A percentile compares a stretch with the other conserved stretches of the same genome.
Evolutionary conservation across 148 eudicot genomes (phyloP).

Genomic region (Vaccinium corymbosum): DNA sequence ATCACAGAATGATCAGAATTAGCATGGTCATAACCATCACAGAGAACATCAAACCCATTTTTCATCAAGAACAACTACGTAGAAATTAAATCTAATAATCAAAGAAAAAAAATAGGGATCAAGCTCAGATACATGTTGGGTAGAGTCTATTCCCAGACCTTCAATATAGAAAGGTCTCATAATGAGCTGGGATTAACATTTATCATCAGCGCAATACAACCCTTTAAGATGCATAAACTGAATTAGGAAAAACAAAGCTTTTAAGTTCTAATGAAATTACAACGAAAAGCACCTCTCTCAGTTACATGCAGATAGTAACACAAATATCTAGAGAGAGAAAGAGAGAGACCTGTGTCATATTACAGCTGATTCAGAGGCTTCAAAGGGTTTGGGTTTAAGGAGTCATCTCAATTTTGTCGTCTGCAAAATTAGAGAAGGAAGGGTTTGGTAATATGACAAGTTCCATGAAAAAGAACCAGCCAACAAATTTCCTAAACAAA

Average conservation of each 20-base stretch:
- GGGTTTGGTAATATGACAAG: too few species aligned
- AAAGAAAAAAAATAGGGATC: not conserved
- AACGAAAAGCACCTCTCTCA: too few species aligned
- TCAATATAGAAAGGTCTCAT: not conserved
- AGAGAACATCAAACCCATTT: not conserved
- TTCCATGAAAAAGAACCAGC: too few species aligned
- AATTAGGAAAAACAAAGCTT: not conserved
- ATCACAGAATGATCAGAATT: constrained; percentile 6
- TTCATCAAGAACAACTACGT: not conserved
- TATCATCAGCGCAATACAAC: not conserved
- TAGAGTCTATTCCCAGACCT: constrained; percentile 14
- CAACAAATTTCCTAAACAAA: too few species aligned
- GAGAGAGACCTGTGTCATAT: not conserved
- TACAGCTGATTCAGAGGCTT: not conserved
- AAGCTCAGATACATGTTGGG: constrained; percentile 18
- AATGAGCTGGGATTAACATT: constrained; percentile 5
- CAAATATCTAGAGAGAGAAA: not conserved
- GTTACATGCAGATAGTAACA: not conserved
- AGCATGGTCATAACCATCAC: constrained; percentile 4
- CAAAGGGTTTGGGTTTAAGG: too few species aligned
- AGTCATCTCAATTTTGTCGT: too few species aligned
- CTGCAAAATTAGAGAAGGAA: too few species aligned
- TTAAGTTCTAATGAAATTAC: too few species aligned
- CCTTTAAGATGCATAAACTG: not conserved
- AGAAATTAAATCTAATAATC: not conserved